These are phyloP conservation scores for Backusella macrospora DNA, from an alignment of 192 early-diverging fungal genomes.

Conservation along the genomic window DNA sequence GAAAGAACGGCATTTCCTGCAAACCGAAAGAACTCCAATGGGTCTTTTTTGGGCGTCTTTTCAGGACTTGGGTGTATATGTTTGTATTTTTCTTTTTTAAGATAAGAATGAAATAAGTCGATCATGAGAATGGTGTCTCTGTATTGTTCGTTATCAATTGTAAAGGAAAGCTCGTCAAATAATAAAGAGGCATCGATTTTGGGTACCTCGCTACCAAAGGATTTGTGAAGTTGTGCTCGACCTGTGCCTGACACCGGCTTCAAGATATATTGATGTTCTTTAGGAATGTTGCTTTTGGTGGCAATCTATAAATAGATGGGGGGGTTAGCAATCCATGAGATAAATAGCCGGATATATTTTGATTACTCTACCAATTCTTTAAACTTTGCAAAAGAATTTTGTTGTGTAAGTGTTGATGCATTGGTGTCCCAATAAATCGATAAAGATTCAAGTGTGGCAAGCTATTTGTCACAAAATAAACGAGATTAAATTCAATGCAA, in stretches of 20 bases:
- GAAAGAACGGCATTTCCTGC: conserved; percentile 75
- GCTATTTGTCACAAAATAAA: conserved; percentile 17
- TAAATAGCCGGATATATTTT: no score
- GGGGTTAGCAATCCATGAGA: no score
- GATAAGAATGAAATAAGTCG: conserved; percentile 79
- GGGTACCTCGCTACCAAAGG: conserved; percentile 52
- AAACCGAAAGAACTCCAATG: conserved; percentile 82
- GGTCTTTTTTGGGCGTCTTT: conserved; percentile 81
- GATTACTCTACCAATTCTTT: conserved; percentile 44
- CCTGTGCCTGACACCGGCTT: conserved; percentile 92
- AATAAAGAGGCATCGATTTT: conserved; percentile 69
- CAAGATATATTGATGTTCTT: conserved; percentile 81
- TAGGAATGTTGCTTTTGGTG: conserved; percentile 55
- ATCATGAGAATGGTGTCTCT: conserved; percentile 76
- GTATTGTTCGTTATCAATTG: conserved; percentile 91
- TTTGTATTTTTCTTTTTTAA: conserved; percentile 82
- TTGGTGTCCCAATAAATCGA: conserved; percentile 91
- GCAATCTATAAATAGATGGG: conserved; percentile 53
- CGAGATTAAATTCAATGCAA: no score
- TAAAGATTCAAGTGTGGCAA: conserved; percentile 68
- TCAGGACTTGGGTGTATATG: conserved; percentile 83
- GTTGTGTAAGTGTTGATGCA: conserved; percentile 59
- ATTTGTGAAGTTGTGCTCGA: conserved; percentile 76
- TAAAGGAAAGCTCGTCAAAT: conserved; percentile 93
- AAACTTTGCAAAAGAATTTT: conserved; percentile 50